These are phyloP conservation scores for Colletotrichum liriopes DNA, from an alignment of 2,329 filamentous ascomycete genomes.

Conservation along the genomic window DNA sequence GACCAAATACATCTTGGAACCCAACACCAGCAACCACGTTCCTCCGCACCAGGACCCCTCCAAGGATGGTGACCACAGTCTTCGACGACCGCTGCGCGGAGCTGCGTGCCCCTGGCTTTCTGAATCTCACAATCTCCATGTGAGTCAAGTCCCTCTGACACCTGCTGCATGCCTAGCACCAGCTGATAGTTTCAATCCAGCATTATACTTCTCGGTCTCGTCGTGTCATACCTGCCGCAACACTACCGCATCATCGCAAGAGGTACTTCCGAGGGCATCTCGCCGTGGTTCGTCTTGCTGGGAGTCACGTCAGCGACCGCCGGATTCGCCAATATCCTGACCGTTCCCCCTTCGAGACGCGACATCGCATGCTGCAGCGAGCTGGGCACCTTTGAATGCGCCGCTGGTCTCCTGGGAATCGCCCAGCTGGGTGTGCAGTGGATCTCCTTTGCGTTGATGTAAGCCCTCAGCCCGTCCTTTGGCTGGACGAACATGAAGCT, in stretches of 20 bases:
- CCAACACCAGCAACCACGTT: not conserved
- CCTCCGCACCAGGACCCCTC: not conserved
- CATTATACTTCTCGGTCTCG: slow-evolving; percentile 87
- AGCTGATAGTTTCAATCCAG: slow-evolving; percentile 54
- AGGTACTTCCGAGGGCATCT: slow-evolving; percentile 92
- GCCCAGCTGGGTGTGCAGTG: slow-evolving; percentile 93
- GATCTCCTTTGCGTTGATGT: slow-evolving; percentile 95
- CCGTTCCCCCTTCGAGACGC: slow-evolving; percentile 84
- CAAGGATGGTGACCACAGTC: slow-evolving; percentile 31
- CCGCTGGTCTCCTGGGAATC: slow-evolving; percentile 88
- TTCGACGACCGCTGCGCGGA: slow-evolving; percentile 63
- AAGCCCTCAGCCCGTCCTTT: slow-evolving; percentile 52
- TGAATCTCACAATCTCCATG: slow-evolving; percentile 72
- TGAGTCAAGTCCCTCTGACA: slow-evolving; percentile 50
- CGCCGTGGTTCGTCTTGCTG: slow-evolving; percentile 95
- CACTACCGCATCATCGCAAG: slow-evolving; percentile 91
- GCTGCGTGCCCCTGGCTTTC: slow-evolving; percentile 67
- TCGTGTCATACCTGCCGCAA: slow-evolving; percentile 95
- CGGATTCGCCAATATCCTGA: slow-evolving; percentile 92
- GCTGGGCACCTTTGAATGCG: slow-evolving; percentile 86
- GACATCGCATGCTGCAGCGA: slow-evolving; percentile 91
- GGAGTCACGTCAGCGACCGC: slow-evolving; percentile 91
- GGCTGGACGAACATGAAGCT: not conserved
- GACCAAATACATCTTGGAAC: not conserved
- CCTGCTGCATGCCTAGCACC: not conserved